These are phyloP conservation scores for Plasmodium blacklocki DNA, from an alignment of 169 alveolate species.

Conservation along the genomic window DNA sequence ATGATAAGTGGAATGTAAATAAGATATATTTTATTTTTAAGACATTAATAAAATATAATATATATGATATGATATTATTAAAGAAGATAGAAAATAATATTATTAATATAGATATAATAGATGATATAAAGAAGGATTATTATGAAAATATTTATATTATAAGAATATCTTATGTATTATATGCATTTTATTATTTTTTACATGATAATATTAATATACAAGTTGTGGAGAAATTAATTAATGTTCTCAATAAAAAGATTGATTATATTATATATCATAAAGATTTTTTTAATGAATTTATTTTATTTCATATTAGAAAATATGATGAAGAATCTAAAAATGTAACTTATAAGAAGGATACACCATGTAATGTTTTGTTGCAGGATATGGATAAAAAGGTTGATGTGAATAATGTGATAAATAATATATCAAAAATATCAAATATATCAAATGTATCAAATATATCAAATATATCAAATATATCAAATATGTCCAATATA, in stretches of 20 bases:
- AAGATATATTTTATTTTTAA: constrained; percentile 65
- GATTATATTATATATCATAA: constrained; percentile 54
- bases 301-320: neutral
- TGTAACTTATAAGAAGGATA: neutral
- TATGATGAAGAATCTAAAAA: neutral
- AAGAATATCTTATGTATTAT: constrained; percentile 56
- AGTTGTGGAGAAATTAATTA: constrained; percentile 37
- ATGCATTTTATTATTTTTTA: constrained; percentile 38
- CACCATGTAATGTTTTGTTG: no score
- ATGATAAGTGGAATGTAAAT: constrained; percentile 55
- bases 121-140: constrained; percentile 20
- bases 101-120: constrained; percentile 4
- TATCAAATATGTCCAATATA: no score
- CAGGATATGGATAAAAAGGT: no score
- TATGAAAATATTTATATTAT: constrained; percentile 70
- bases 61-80: constrained; percentile 37
- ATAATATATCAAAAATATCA: no score
- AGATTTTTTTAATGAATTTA: constrained; percentile 6
- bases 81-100: constrained; percentile 29
- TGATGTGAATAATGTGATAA: no score
- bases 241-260: constrained; percentile 27
- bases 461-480: no score
- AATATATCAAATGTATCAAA: no score
- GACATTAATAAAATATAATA: constrained; percentile 36
- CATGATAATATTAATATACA: constrained; percentile 11